phyloP scores from a whole-genome alignment of 768 basidiomycete species.

The Nidularia sp. region DNA sequence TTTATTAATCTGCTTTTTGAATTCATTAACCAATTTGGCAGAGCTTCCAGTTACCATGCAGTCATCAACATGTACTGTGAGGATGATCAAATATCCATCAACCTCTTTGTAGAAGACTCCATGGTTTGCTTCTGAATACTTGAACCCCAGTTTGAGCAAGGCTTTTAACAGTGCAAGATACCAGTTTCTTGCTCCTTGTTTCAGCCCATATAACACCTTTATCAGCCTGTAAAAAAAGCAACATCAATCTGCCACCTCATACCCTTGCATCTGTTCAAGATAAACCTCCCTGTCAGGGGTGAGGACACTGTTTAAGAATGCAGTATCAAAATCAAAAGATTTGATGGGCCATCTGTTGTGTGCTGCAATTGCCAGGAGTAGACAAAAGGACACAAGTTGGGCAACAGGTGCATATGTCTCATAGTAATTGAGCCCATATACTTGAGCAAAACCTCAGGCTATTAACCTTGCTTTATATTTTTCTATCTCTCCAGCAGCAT shows the following conservation, averaged over 20 bases:
- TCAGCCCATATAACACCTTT: background rate
- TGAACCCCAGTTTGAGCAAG: background rate
- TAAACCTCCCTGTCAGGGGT: background rate
- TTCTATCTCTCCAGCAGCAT: too few species aligned
- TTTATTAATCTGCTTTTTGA: background rate
- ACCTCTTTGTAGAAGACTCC: too few species aligned
- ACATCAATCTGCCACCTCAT: background rate
- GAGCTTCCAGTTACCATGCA: slow-evolving; percentile 1
- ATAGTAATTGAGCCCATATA: background rate
- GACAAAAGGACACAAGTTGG: background rate
- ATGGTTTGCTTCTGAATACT: background rate
- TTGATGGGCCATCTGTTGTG: too few species aligned
- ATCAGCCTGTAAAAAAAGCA: background rate
- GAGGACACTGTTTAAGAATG: background rate
- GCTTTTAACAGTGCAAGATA: background rate
- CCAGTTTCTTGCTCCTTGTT: background rate
- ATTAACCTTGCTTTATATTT: too few species aligned
- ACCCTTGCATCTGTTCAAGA: background rate
- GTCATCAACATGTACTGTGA: slow-evolving; percentile 2
- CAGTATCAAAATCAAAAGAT: too few species aligned
- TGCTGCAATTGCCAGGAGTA: too few species aligned
- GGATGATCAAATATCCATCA: background rate
- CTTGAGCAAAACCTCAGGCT: background rate
- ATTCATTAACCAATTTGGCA: background rate
- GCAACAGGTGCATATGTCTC: background rate